phyloP scores from a whole-genome alignment of 768 basidiomycete species.

The Pleurotus cornucopiae region DNA sequence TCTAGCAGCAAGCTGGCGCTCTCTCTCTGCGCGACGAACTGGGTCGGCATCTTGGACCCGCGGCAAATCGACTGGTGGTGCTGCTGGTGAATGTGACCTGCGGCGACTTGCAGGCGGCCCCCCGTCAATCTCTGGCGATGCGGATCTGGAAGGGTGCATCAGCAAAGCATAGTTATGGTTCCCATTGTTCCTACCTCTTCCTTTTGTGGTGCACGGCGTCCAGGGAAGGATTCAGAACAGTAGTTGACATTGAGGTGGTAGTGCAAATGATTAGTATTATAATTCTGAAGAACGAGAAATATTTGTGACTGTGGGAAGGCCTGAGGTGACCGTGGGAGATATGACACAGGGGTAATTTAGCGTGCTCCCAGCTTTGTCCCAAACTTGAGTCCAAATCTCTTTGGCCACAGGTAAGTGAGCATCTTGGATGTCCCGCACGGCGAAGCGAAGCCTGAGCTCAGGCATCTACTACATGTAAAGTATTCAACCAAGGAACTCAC shows the following conservation, averaged over 20 bases:
- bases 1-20: constrained; percentile 72
- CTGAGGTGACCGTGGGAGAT: too few relatives aligned
- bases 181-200: constrained; percentile 35
- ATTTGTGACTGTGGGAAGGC: too few relatives aligned
- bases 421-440: too few relatives aligned
- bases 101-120: constrained; percentile 42
- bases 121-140: constrained; percentile 39
- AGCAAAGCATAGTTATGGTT: constrained; percentile 3
- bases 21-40: constrained; percentile 68
- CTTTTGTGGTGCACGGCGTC: constrained; percentile 38
- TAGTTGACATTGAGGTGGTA: constrained; percentile 35
- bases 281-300: too few relatives aligned
- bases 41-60: constrained; percentile 73
- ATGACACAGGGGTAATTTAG: too few relatives aligned
- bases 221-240: constrained; percentile 26
- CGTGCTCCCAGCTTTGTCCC: too few relatives aligned
- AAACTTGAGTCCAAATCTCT: too few relatives aligned
- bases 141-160: constrained; percentile 32
- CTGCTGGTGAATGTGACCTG: constrained; percentile 38
- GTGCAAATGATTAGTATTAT: too few relatives aligned
- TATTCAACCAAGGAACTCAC: too few relatives aligned
- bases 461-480: too few relatives aligned
- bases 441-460: too few relatives aligned
- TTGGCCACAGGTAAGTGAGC: too few relatives aligned
- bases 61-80: constrained; percentile 22